These are phyloP conservation scores for Raffaelea ambrosiae DNA, from an alignment of 2,329 filamentous ascomycete species.

Conservation along the genomic window DNA sequence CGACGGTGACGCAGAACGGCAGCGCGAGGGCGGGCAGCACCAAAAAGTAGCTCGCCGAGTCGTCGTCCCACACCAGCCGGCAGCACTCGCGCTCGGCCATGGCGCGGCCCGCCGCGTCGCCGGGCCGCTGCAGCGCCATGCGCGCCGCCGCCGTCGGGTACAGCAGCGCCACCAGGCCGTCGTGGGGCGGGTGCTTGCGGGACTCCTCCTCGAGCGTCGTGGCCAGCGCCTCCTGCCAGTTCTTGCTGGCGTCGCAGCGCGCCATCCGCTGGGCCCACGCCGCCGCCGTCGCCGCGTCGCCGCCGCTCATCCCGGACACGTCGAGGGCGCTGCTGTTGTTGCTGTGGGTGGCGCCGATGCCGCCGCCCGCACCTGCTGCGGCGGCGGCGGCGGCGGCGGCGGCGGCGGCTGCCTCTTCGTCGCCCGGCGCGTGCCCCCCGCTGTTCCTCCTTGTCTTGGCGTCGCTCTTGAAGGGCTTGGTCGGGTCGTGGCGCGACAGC, in stretches of 20 bases:
- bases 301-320: constrained; percentile 30
- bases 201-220: constrained; percentile 50
- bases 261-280: constrained; percentile 22
- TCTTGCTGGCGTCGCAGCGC: constrained; percentile 26
- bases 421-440: neutral
- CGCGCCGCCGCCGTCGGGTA: constrained; percentile 59
- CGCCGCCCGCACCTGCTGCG: constrained; percentile 3
- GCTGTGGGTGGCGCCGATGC: constrained; percentile 18
- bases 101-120: constrained; percentile 49
- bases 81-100: constrained; percentile 62
- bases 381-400: too few relatives aligned
- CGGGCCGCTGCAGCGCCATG: constrained; percentile 51
- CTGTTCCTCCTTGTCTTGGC: neutral
- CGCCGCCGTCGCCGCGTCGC: constrained; percentile 31
- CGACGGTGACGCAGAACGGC: constrained; percentile 53
- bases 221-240: constrained; percentile 49
- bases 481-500: constrained; percentile 51
- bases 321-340: constrained; percentile 17
- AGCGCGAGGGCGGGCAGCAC: constrained; percentile 55
- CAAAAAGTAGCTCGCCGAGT: constrained; percentile 50
- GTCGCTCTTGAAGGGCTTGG: constrained; percentile 39
- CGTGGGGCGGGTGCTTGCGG: constrained; percentile 44
- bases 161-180: constrained; percentile 58
- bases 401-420: neutral
- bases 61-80: constrained; percentile 62